phyloP scores from a whole-genome alignment of 192 early-diverging fungal species.

The Dimargaris verticillata region DNA sequence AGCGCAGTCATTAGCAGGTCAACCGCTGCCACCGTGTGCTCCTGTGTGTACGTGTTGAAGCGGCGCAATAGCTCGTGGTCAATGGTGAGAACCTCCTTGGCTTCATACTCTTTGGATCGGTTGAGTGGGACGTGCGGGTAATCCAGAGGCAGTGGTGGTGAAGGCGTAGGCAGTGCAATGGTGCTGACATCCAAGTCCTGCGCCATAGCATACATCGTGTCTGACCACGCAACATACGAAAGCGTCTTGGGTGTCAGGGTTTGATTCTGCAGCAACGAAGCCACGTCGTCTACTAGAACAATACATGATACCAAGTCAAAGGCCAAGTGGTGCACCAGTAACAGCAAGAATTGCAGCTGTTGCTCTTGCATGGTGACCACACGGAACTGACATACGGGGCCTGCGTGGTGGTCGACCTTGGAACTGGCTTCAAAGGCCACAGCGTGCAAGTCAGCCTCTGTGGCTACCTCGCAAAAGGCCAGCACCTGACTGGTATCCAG shows the following conservation, averaged over 20 bases:
- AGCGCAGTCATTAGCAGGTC: not conserved
- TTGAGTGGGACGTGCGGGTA: not conserved
- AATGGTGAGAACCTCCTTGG: not conserved
- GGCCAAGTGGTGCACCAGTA: conserved; percentile 1
- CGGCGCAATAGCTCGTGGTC: not conserved
- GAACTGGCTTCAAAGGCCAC: not conserved
- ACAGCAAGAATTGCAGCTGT: not conserved
- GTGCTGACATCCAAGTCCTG: not conserved
- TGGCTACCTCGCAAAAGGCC: not conserved
- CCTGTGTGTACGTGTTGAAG: not conserved
- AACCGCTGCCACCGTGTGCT: not conserved
- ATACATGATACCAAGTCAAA: not conserved
- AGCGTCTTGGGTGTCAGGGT: not conserved
- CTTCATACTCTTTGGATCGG: not conserved
- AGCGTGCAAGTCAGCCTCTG: not conserved
- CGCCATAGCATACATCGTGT: not conserved
- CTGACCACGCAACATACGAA: not conserved
- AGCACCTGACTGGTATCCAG: not conserved
- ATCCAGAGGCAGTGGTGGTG: not conserved
- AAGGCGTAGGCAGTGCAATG: not conserved
- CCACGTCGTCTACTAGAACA: not conserved
- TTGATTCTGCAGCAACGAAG: not conserved
- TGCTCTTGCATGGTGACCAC: not conserved
- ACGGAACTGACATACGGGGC: not conserved
- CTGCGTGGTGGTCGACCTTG: not conserved